A percentile compares a stretch with the other conserved stretches of the same genome.
Evolutionary conservation across 805 yeast genomes (phyloP).

Genomic region (Wickerhamomyces bovis): DNA sequence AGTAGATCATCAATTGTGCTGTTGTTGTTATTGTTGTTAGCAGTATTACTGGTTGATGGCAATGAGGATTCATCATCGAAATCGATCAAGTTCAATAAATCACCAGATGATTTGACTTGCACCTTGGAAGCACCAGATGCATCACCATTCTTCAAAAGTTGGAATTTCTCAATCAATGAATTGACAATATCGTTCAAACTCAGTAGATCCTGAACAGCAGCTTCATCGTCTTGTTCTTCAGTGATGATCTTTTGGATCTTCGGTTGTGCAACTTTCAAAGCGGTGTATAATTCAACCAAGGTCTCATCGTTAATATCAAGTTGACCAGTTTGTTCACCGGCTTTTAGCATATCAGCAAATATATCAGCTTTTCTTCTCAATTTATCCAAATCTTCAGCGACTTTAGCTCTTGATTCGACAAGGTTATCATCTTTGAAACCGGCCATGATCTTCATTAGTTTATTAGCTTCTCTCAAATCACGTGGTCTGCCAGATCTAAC

Average conservation of each 20-base stretch:
- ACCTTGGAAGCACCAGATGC: conserved; percentile 44
- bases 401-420: conserved; percentile 62
- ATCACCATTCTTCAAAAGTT: conserved; percentile 60
- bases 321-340: conserved; percentile 36
- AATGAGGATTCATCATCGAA: conserved; percentile 47
- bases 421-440: conserved; percentile 84
- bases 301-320: conserved; percentile 55
- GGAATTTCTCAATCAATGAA: conserved; percentile 59
- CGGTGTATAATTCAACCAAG: conserved; percentile 63
- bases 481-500: conserved; percentile 93
- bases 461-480: conserved; percentile 93
- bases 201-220: conserved; percentile 57
- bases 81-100: conserved; percentile 59
- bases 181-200: conserved; percentile 72
- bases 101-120: conserved; percentile 32
- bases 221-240: conserved; percentile 71
- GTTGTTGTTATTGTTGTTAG: conserved; percentile 31
- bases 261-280: conserved; percentile 81
- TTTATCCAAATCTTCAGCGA: conserved; percentile 78
- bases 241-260: conserved; percentile 77
- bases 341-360: conserved; percentile 76
- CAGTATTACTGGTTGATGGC: conserved; percentile 15
- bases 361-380: conserved; percentile 81
- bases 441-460: conserved; percentile 95
- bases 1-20: conserved; percentile 60